Conservation (phyloP, 2,329 filamentous ascomycete genomes). For the Hypoxylon sp. region DNA sequence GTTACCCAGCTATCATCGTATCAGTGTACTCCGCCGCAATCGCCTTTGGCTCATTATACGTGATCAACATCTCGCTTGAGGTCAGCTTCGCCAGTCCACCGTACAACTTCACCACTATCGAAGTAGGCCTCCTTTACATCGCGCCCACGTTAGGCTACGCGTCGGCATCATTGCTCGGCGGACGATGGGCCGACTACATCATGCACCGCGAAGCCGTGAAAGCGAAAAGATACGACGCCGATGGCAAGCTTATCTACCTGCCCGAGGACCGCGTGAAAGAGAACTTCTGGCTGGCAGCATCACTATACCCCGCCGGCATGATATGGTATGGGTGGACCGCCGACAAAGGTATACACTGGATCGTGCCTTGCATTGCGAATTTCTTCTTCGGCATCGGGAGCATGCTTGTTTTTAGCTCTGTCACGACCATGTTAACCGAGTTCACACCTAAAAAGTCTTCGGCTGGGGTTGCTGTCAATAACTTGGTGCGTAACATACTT, state of each 20-base stretch:
- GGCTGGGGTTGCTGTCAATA: slow-evolving; percentile 80
- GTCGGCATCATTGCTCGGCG: slow-evolving; percentile 72
- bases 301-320: slow-evolving; percentile 74
- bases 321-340: slow-evolving; percentile 82
- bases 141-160: slow-evolving; percentile 79
- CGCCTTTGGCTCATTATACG: slow-evolving; percentile 77
- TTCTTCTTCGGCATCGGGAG: slow-evolving; percentile 79
- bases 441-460: slow-evolving; percentile 78
- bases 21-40: slow-evolving; percentile 78
- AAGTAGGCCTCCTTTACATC: slow-evolving; percentile 81
- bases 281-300: slow-evolving; percentile 79
- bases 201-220: slow-evolving; percentile 80
- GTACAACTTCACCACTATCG: slow-evolving; percentile 73
- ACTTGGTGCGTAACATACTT: slow-evolving; percentile 82
- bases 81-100: slow-evolving; percentile 71
- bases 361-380: slow-evolving; percentile 69
- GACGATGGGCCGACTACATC: slow-evolving; percentile 80
- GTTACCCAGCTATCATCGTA: slow-evolving; percentile 76
- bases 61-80: slow-evolving; percentile 81
- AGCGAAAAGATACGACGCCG: slow-evolving; percentile 72
- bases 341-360: slow-evolving; percentile 70
- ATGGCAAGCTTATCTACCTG: slow-evolving; percentile 71
- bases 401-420: slow-evolving; percentile 79
- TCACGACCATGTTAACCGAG: slow-evolving; percentile 85
- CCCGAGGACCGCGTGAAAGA: slow-evolving; percentile 86